Evolutionary conservation across 495 filamentous ascomycete genomes (phyloP).

Genomic region (Immersiella caudata): DNA sequence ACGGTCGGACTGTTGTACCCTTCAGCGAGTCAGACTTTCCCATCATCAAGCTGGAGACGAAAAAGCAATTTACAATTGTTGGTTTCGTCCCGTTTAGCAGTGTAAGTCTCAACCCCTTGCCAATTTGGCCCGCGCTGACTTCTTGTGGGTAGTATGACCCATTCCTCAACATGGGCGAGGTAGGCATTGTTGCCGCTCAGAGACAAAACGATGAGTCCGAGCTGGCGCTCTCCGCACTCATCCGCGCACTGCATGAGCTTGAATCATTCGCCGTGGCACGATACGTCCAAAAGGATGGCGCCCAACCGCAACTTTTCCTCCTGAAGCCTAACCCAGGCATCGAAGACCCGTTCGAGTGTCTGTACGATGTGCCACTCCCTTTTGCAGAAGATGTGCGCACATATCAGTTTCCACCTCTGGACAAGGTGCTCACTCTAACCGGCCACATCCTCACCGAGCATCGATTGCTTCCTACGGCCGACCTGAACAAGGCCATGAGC

Average conservation of each 20-base stretch:
- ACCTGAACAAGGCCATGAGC: slow-evolving; percentile 77
- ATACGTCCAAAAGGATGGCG: slow-evolving; percentile 78
- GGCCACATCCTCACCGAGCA: slow-evolving; percentile 84
- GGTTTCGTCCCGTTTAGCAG: slow-evolving; percentile 80
- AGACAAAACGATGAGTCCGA: slow-evolving; percentile 72
- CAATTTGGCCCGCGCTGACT: not conserved
- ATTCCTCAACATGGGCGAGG: slow-evolving; percentile 80
- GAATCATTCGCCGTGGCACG: slow-evolving; percentile 88
- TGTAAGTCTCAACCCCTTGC: slow-evolving; percentile 49
- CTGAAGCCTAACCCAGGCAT: slow-evolving; percentile 80
- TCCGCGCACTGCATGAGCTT: slow-evolving; percentile 82
- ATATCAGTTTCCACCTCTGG: slow-evolving; percentile 89
- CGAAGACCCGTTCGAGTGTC: slow-evolving; percentile 80
- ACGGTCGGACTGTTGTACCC: slow-evolving; percentile 87
- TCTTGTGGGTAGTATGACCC: slow-evolving; percentile 66
- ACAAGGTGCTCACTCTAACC: slow-evolving; percentile 84
- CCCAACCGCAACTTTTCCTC: slow-evolving; percentile 75
- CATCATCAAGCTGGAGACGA: slow-evolving; percentile 78
- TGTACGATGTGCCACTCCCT: slow-evolving; percentile 91
- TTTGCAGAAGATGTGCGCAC: slow-evolving; percentile 89
- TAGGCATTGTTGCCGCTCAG: slow-evolving; percentile 72
- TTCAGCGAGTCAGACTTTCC: slow-evolving; percentile 83
- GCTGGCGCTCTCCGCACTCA: slow-evolving; percentile 85
- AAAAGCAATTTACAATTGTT: slow-evolving; percentile 72
- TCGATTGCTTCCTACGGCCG: slow-evolving; percentile 78